A percentile compares a stretch with the other conserved stretches of the same genome.
Evolutionary conservation across 2,329 filamentous ascomycete species (phyloP).

Genomic region (Neonectria ditissima): DNA sequence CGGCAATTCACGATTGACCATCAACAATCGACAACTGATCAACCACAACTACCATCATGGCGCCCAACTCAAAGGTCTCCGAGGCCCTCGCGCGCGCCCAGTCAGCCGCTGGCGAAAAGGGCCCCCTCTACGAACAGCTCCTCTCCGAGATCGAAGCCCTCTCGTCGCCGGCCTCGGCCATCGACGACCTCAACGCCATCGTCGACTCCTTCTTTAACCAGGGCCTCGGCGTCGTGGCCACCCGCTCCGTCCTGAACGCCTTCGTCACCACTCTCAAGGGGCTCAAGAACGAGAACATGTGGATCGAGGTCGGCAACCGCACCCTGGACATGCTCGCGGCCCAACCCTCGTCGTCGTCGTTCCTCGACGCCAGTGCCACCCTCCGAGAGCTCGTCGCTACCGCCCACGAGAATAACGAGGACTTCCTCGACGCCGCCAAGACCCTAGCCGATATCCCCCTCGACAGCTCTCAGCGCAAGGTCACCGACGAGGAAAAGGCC

Average conservation of each 20-base stretch:
- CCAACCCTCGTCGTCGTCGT: constrained; percentile 74
- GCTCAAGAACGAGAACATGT: constrained; percentile 71
- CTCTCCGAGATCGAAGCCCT: constrained; percentile 57
- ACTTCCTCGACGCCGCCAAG: constrained; percentile 82
- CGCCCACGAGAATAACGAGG: constrained; percentile 84
- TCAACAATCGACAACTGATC: neutral
- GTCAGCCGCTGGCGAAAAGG: constrained; percentile 54
- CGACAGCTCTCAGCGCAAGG: constrained; percentile 86
- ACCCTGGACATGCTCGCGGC: constrained; percentile 74
- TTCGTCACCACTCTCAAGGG: constrained; percentile 74
- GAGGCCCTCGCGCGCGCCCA: constrained; percentile 58
- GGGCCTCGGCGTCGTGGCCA: constrained; percentile 79
- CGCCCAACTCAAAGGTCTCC: constrained; percentile 55
- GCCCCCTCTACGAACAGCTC: constrained; percentile 60
- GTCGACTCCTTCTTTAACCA: constrained; percentile 75
- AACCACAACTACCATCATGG: constrained; percentile 46
- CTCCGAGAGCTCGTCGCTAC: constrained; percentile 85
- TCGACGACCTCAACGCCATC: constrained; percentile 74
- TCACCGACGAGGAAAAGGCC: constrained; percentile 85
- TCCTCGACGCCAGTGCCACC: constrained; percentile 85
- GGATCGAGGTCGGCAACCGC: constrained; percentile 80
- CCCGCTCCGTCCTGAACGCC: constrained; percentile 74
- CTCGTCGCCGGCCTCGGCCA: constrained; percentile 54
- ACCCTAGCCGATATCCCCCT: constrained; percentile 86
- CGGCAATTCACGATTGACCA: neutral